phyloP scores from a whole-genome alignment of 2,329 filamentous ascomycete genomes.

The Metarhizium robertsii region DNA sequence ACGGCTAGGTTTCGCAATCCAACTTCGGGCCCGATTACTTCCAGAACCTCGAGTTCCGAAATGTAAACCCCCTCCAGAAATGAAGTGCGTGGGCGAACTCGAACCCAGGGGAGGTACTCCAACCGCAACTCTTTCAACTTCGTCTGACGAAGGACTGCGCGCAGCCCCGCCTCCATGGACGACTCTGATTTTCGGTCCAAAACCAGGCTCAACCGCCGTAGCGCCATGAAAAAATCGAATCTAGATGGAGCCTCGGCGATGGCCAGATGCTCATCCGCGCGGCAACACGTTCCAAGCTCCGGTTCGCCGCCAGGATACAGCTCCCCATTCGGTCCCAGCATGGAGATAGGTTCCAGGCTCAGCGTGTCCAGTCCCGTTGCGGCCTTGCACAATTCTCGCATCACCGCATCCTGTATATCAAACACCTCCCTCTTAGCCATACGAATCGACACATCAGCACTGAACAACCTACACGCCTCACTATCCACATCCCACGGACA shows the following conservation, averaged over 20 bases:
- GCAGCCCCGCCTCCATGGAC: background rate
- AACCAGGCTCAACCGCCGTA: background rate
- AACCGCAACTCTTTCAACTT: conserved; percentile 7
- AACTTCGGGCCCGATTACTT: background rate
- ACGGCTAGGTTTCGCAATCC: background rate
- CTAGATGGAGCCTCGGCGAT: background rate
- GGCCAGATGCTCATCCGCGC: background rate
- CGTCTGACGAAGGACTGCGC: background rate
- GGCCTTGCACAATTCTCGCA: conserved; percentile 9
- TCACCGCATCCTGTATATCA: conserved; percentile 12
- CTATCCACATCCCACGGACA: conserved; percentile 12
- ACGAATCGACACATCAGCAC: conserved; percentile 10
- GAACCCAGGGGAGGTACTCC: conserved; percentile 5
- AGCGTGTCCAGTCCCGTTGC: conserved; percentile 9
- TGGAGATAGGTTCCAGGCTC: background rate
- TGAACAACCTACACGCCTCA: conserved; percentile 6
- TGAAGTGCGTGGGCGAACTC: background rate
- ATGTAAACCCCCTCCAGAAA: background rate
- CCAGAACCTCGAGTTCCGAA: background rate
- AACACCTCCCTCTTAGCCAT: conserved; percentile 7
- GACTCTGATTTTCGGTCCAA: background rate
- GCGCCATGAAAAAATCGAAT: background rate
- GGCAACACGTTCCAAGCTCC: too few relatives aligned
- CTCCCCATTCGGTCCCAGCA: background rate
- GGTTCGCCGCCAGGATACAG: background rate